Conservation (phyloP, 169 alveolate genomes). For the Plasmodium ovale region DNA sequence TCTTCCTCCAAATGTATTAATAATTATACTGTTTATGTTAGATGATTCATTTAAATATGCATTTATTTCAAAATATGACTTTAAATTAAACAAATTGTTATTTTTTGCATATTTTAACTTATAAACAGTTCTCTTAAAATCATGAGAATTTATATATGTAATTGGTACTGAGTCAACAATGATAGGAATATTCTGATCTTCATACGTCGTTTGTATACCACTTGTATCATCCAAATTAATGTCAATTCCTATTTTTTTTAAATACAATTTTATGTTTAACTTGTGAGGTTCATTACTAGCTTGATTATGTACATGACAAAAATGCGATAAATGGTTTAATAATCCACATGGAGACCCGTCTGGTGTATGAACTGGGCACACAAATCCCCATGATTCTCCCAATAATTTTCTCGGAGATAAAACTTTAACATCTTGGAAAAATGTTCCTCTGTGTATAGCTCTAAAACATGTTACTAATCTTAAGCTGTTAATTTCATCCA, state of each 20-base stretch:
- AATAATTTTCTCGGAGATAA: constrained; percentile 93
- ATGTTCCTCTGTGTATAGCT: constrained; percentile 99
- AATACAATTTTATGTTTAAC: constrained; percentile 62
- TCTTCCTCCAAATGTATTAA: constrained; percentile 97
- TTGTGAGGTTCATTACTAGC: constrained; percentile 64
- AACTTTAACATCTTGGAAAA: constrained; percentile 87
- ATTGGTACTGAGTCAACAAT: constrained; percentile 76
- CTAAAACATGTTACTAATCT: constrained; percentile 98
- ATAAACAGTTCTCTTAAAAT: constrained; percentile 79
- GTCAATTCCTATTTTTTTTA: constrained; percentile 66
- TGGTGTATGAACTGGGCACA: constrained; percentile 99
- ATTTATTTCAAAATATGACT: constrained; percentile 64
- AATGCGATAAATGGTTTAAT: constrained; percentile 95
- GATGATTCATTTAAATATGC: constrained; percentile 56
- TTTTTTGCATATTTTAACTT: constrained; percentile 74
- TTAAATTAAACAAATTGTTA: constrained; percentile 52
- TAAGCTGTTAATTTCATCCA: constrained; percentile 97
- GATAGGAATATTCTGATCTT: constrained; percentile 67
- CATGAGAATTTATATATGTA: constrained; percentile 83
- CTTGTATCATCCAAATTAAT: constrained; percentile 64
- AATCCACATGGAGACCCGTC: constrained; percentile 99
- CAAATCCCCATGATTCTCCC: constrained; percentile 99
- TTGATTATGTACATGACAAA: constrained; percentile 81
- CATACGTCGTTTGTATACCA: constrained; percentile 59
- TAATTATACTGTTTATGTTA: constrained; percentile 91